Evolutionary conservation across 2,329 filamentous ascomycete species (phyloP), one percentile per base, ranked within the genome.

Genomic region (Fusarium chlamydosporum): DNA sequence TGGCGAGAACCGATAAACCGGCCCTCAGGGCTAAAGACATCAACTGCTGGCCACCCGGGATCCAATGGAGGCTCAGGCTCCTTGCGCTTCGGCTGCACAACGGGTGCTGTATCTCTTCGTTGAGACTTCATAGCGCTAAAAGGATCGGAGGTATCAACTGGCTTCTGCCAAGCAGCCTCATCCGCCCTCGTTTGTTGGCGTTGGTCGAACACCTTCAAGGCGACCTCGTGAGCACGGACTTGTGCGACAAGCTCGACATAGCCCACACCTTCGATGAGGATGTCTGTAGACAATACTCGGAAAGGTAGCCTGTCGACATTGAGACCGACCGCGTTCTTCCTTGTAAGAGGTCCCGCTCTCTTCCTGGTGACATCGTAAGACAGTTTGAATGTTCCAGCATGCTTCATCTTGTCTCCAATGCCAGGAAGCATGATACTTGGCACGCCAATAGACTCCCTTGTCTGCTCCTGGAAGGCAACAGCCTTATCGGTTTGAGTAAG

Each of bases 191-290:
- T 13, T 13, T 54, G 55, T 33, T 38, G 61, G 8, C 47, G 45
- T 26, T 48, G 59, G 33, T 58, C 31, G 26, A 68, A 29, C 31
- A 37, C 23, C 12, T 58, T 67, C 9, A 62, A 48, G 35, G 77
- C 66, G 26, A 75, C 45, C 60, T 85, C 82, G 74, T 79, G 86
- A 16, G 84, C 87, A 51, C 95, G 88, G 11, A 96, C 88, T 79
- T 99, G 95, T 4, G 90, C 90, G 1, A 89, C 90, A 40, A 99
- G 79, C 79, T 99, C 96, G 4, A 99, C 86, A 92, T 96, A 99
- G 9, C 96, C 96, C 27, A 94, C 91, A 3, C 96, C 94, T 77
- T 98, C 95, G 50, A 99, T 89, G 15, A 99, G 82, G 26, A 99
- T 89, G 76, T 99, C 96, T 1, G 91, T 86, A 10, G 91, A 89